Percentiles rank a stretch among this genome's conserved stretches.
These are phyloP conservation scores for Amanita pseudoporphyria DNA, from an alignment of 768 basidiomycete species.

Conservation along the genomic window DNA sequence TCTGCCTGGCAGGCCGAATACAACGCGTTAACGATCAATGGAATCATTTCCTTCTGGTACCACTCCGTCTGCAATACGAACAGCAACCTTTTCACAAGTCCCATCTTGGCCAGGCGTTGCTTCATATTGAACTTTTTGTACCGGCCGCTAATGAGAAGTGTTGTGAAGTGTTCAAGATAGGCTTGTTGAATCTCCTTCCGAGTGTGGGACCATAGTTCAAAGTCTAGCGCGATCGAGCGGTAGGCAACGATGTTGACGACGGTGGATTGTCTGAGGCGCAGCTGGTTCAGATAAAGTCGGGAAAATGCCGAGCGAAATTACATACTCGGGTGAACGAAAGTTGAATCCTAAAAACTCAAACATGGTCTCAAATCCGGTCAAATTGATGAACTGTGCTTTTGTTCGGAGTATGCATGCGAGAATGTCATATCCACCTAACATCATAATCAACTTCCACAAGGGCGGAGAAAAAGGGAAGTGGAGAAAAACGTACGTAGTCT, in stretches of 20 bases:
- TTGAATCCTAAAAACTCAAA: conserved; percentile 85
- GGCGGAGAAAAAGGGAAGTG: background rate
- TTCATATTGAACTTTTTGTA: conserved; percentile 71
- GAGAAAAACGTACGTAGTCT: conserved; percentile 45
- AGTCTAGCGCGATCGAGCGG: conserved; percentile 75
- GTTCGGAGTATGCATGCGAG: conserved; percentile 62
- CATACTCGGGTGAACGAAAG: conserved; percentile 74
- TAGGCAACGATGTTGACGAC: conserved; percentile 80
- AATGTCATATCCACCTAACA: conserved; percentile 78
- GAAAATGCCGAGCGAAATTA: background rate
- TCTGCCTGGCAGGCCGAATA: conserved; percentile 49
- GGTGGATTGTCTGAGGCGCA: conserved; percentile 54
- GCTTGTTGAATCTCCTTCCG: conserved; percentile 64
- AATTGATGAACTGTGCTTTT: conserved; percentile 69
- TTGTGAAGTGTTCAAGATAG: conserved; percentile 76
- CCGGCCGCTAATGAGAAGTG: conserved; percentile 61
- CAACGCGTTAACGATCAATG: conserved; percentile 49
- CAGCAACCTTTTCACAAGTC: conserved; percentile 65
- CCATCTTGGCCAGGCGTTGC: conserved; percentile 63
- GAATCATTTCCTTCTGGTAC: conserved; percentile 49
- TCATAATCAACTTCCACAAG: conserved; percentile 3
- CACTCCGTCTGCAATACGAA: conserved; percentile 75
- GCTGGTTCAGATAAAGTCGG: background rate
- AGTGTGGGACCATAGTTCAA: conserved; percentile 80
- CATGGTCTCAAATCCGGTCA: conserved; percentile 71